Evolutionary conservation across 345 rosid species (phyloP).

Genomic region (Xanthoceras sorbifolium): DNA sequence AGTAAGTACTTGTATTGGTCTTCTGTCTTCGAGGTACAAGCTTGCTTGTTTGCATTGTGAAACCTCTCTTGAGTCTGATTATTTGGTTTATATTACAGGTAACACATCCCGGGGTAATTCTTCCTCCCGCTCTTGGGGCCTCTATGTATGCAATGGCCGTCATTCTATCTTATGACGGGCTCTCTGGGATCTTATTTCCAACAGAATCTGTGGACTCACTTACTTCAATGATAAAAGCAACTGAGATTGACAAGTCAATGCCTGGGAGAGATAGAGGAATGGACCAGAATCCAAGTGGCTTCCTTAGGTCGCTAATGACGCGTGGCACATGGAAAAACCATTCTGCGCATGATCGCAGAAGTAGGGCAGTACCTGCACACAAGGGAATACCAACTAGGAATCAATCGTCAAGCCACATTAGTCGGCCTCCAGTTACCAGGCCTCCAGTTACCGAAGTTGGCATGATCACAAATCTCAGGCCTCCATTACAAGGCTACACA

Average conservation of each 20-base stretch:
- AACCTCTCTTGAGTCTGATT: constrained; percentile 6
- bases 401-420: background rate
- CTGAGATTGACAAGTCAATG: constrained; percentile 37
- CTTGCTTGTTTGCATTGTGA: background rate
- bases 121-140: constrained; percentile 72
- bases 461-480: constrained; percentile 8
- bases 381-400: constrained; percentile 18
- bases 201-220: constrained; percentile 41
- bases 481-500: constrained; percentile 8
- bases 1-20: constrained; percentile 36
- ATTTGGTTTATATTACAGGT: constrained; percentile 47
- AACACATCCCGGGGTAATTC: constrained; percentile 49
- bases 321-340: background rate
- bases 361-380: constrained; percentile 11
- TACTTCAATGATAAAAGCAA: constrained; percentile 47
- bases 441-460: background rate
- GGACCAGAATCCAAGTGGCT: constrained; percentile 20
- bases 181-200: constrained; percentile 44
- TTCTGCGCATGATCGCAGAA: background rate
- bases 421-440: constrained; percentile 6
- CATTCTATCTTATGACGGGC: constrained; percentile 66
- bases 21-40: background rate
- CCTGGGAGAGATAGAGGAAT: constrained; percentile 11
- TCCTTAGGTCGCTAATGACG: constrained; percentile 28
- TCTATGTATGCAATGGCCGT: constrained; percentile 55